Conservation (phyloP, 148 eudicot genomes). For the Fagopyrum tataricum region DNA sequence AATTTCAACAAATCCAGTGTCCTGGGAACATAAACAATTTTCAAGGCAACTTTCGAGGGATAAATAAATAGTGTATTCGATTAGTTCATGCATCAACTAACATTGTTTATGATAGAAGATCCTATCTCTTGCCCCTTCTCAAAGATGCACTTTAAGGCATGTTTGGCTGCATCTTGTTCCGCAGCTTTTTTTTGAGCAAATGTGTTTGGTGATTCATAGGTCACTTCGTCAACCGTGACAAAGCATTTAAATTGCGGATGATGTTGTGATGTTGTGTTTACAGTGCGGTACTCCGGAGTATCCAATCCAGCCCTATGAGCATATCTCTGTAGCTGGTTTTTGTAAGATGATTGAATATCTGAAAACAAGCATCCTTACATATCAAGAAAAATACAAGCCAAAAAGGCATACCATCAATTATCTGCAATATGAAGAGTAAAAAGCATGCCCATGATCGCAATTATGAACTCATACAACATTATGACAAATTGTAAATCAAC, state of each 20-base stretch:
- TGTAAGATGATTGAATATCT: constrained; percentile 13
- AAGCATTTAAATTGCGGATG: constrained; percentile 31
- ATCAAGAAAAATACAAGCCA: not conserved
- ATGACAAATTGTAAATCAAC: not conserved
- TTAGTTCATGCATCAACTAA: constrained; percentile 10
- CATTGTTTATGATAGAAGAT: constrained; percentile 31
- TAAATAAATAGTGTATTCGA: not conserved
- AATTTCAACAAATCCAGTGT: not conserved
- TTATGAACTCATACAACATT: not conserved
- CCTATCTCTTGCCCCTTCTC: constrained; percentile 30
- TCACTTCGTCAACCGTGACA: constrained; percentile 46
- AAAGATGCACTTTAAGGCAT: constrained; percentile 32
- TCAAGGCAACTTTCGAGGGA: not conserved
- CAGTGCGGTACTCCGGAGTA: constrained; percentile 40
- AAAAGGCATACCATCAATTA: not conserved
- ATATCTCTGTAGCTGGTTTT: constrained; percentile 33
- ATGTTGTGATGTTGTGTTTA: constrained; percentile 25
- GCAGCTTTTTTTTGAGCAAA: constrained; percentile 37
- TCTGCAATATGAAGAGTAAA: not conserved
- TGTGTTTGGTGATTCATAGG: constrained; percentile 24
- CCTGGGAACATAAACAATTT: not conserved
- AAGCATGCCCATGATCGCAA: not conserved
- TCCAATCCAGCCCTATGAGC: constrained; percentile 26
- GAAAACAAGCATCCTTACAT: not conserved
- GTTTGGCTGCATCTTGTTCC: constrained; percentile 50